Evolutionary conservation across 768 basidiomycete species (phyloP).

Genomic region (Russula vinacea): DNA sequence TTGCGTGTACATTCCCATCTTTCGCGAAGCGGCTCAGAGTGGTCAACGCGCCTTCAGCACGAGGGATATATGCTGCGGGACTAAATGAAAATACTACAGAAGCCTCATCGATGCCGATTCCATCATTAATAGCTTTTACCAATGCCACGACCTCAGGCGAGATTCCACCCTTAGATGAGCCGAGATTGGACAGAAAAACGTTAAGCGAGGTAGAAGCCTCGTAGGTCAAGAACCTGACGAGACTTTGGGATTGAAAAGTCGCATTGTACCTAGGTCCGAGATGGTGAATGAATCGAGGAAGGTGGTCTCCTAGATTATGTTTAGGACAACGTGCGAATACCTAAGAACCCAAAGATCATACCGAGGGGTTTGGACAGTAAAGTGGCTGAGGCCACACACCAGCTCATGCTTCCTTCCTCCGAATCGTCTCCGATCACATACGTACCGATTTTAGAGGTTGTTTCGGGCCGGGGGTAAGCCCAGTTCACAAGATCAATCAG

Average conservation of each 20-base stretch:
- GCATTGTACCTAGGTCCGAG: constrained; percentile 76
- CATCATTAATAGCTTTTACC: constrained; percentile 51
- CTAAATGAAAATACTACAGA: constrained; percentile 42
- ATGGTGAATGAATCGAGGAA: constrained; percentile 73
- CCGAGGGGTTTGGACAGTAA: constrained; percentile 58
- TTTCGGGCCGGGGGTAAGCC: constrained; percentile 57
- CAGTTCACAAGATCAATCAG: constrained; percentile 61
- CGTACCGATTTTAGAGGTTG: constrained; percentile 37
- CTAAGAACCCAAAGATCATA: constrained; percentile 32
- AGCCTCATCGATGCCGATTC: constrained; percentile 43
- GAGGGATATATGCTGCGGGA: constrained; percentile 33
- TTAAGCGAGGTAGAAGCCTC: constrained; percentile 81
- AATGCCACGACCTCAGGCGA: constrained; percentile 39
- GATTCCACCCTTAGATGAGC: constrained; percentile 38
- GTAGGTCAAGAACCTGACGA: constrained; percentile 78
- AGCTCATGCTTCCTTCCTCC: constrained; percentile 47
- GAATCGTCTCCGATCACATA: constrained; percentile 59
- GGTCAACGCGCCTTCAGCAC: constrained; percentile 16
- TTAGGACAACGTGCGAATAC: constrained; percentile 2
- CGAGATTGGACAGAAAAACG: constrained; percentile 59
- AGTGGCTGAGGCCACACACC: constrained; percentile 68
- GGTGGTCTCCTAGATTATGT: constrained; percentile 53
- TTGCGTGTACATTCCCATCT: constrained; percentile 56
- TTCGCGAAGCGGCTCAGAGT: constrained; percentile 24
- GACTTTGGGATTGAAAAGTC: constrained; percentile 67